Evolutionary conservation across 495 filamentous ascomycete genomes (phyloP).

Genomic region (Xylaria acuta): DNA sequence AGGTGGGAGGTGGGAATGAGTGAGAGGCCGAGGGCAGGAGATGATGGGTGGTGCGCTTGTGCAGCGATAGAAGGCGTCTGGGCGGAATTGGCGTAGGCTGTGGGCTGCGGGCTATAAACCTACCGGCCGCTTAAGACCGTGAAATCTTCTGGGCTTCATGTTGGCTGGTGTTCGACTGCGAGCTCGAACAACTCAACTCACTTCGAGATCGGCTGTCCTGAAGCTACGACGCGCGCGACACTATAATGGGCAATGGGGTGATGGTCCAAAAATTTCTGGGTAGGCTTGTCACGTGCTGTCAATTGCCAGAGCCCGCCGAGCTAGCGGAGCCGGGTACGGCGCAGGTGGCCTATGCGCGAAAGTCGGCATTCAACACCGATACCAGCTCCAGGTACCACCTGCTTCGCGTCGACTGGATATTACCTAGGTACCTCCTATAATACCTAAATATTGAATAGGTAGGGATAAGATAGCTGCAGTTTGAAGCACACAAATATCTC

Average conservation of each 20-base stretch:
- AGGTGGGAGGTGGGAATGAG: neutral
- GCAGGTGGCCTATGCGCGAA: neutral
- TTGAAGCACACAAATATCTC: too few relatives aligned
- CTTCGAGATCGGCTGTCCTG: conserved; percentile 1
- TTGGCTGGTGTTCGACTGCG: conserved; percentile 32
- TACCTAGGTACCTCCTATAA: too few relatives aligned
- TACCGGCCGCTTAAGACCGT: conserved; percentile 68
- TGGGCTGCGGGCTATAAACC: conserved; percentile 31
- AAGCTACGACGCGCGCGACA: conserved; percentile 1
- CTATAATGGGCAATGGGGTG: neutral
- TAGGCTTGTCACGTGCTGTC: conserved; percentile 24
- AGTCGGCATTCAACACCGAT: neutral
- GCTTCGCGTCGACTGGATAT: too few relatives aligned
- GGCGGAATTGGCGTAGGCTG: neutral
- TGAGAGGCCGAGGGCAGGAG: neutral
- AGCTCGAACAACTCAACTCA: conserved; percentile 20
- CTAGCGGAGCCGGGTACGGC: neutral
- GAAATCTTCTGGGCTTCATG: conserved; percentile 67
- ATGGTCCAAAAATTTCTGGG: conserved; percentile 32
- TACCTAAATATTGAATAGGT: too few relatives aligned
- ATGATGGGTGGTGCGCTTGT: too few relatives aligned
- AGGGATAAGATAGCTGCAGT: too few relatives aligned
- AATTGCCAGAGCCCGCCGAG: neutral
- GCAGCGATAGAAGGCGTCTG: neutral
- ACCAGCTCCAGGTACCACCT: too few relatives aligned